phyloP scores from a whole-genome alignment of 768 basidiomycete genomes.

The Rossbeevera mucosa region DNA sequence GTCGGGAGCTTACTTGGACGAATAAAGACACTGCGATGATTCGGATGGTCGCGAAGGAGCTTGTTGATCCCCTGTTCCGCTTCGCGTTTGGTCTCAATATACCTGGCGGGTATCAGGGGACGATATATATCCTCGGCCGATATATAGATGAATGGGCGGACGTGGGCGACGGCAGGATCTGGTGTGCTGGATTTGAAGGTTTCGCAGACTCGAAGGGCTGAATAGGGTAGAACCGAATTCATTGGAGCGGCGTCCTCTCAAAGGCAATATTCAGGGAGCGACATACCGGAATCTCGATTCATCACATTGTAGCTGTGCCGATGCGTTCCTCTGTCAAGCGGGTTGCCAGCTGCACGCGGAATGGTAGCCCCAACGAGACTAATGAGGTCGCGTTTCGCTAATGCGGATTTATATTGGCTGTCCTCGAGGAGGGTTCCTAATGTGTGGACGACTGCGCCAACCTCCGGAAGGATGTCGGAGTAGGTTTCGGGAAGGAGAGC shows the following conservation, averaged over 20 bases:
- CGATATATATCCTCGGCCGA: slow-evolving; percentile 87
- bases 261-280: slow-evolving; percentile 8
- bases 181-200: slow-evolving; percentile 55
- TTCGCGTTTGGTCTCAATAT: slow-evolving; percentile 92
- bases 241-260: slow-evolving; percentile 1
- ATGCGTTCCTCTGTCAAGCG: slow-evolving; percentile 46
- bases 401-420: slow-evolving; percentile 69
- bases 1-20: slow-evolving; percentile 69
- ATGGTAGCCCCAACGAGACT: slow-evolving; percentile 48
- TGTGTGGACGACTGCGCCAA: slow-evolving; percentile 85
- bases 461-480: slow-evolving; percentile 57
- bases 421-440: slow-evolving; percentile 87
- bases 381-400: slow-evolving; percentile 55
- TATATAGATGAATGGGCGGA: slow-evolving; percentile 83
- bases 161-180: slow-evolving; percentile 24
- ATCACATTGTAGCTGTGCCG: slow-evolving; percentile 66
- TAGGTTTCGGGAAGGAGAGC: slow-evolving; percentile 78
- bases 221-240: slow-evolving; percentile 10
- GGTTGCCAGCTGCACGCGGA: slow-evolving; percentile 46
- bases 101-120: slow-evolving; percentile 78
- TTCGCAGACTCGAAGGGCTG: slow-evolving; percentile 74
- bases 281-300: slow-evolving; percentile 87
- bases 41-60: slow-evolving; percentile 41
- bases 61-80: slow-evolving; percentile 70
- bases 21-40: slow-evolving; percentile 72